Percentiles rank a stretch among this genome's conserved stretches.
phyloP scores from a whole-genome alignment of 1,284 basidiomycete species.

The Ustilago xerochloae region DNA sequence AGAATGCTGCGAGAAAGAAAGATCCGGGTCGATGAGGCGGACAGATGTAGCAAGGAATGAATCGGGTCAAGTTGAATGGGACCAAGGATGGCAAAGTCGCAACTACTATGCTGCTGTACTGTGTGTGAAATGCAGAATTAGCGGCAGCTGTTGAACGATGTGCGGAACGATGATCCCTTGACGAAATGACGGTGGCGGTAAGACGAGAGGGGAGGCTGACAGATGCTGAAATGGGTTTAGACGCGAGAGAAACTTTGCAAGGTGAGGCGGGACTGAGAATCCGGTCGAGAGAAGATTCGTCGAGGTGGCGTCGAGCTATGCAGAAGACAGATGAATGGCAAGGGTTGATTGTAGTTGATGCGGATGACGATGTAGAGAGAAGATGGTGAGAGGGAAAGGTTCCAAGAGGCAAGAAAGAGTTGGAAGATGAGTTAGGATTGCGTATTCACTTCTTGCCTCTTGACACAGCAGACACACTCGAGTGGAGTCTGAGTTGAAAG shows the following conservation, averaged over 20 bases:
- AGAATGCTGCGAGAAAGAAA: too few species aligned
- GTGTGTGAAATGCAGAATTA: neutral
- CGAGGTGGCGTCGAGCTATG: constrained; percentile 1
- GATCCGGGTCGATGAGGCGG: neutral
- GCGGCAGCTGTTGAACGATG: too few species aligned
- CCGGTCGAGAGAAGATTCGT: neutral
- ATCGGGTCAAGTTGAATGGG: too few species aligned
- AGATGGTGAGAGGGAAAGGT: neutral
- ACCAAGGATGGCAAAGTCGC: neutral
- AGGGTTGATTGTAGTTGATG: neutral
- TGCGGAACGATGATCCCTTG: too few species aligned
- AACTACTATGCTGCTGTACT: neutral
- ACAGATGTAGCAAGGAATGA: constrained; percentile 7
- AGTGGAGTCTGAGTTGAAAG: neutral
- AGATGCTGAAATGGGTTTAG: too few species aligned
- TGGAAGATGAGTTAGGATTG: too few species aligned
- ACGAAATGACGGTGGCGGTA: neutral
- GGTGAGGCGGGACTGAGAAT: neutral
- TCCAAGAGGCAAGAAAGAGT: neutral
- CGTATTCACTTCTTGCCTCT: too few species aligned
- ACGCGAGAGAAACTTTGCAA: neutral
- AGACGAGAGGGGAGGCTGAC: too few species aligned
- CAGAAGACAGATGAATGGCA: neutral
- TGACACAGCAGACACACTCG: neutral
- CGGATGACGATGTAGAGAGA: neutral